phyloP scores from a whole-genome alignment of 306 rosid species.

The Rubus parviflorus region DNA sequence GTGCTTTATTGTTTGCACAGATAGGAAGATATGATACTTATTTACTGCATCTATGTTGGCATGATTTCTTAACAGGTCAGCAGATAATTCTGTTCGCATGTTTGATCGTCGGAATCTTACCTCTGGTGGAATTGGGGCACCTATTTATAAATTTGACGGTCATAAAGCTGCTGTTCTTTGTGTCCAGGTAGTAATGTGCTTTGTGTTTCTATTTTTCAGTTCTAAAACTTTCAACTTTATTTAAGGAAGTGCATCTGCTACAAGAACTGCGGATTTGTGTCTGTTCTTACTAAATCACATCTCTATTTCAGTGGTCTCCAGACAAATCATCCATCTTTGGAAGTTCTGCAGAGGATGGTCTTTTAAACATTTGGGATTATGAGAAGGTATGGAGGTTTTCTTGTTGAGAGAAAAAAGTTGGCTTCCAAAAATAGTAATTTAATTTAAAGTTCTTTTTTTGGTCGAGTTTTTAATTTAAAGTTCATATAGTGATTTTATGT shows the following conservation, averaged over 20 bases:
- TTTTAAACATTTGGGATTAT: conserved; percentile 91
- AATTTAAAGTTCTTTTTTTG: background rate
- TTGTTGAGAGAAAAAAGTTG: background rate
- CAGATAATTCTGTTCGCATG: conserved; percentile 91
- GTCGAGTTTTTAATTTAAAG: background rate
- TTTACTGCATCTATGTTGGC: conserved; percentile 20
- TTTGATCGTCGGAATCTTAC: conserved; percentile 96
- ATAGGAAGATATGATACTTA: conserved; percentile 4
- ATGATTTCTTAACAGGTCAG: conserved; percentile 68
- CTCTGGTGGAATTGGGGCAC: conserved; percentile 85
- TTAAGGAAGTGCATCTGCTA: background rate
- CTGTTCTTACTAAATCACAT: background rate
- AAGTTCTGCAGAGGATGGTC: conserved; percentile 99
- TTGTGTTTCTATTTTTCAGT: background rate
- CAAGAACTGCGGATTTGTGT: conserved; percentile 11
- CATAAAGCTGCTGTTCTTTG: conserved; percentile 99
- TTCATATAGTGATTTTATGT: background rate
- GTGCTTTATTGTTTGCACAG: conserved; percentile 7
- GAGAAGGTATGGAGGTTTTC: conserved; percentile 61
- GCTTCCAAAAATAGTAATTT: background rate
- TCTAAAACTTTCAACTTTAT: background rate
- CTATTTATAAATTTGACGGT: conserved; percentile 89
- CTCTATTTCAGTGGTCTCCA: conserved; percentile 88
- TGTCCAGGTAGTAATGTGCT: conserved; percentile 66
- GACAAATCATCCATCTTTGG: conserved; percentile 97